phyloP scores from a whole-genome alignment of 2,329 filamentous ascomycete species.

The Colletotrichum coccodes region DNA sequence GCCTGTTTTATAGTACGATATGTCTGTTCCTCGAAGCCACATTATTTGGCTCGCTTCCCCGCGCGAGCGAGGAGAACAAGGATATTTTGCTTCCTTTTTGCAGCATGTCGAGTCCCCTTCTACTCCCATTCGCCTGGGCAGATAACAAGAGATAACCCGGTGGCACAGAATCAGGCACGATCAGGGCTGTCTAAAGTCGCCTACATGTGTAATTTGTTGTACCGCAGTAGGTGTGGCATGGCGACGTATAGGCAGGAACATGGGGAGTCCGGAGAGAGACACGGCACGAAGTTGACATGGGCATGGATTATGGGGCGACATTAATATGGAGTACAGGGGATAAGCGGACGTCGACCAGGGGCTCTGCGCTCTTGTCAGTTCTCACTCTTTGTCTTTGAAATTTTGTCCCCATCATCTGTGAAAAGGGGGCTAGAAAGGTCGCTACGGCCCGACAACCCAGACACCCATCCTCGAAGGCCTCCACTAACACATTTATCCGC shows the following conservation, averaged over 20 bases:
- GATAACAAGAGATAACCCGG: not conserved
- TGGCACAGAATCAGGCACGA: not conserved
- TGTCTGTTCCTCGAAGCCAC: not conserved
- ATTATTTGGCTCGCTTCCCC: not conserved
- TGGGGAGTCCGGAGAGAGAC: not conserved
- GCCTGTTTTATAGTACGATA: not conserved
- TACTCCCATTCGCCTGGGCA: not conserved
- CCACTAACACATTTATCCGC: slow-evolving; percentile 34
- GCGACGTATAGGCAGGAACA: not conserved
- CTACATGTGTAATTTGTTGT: not conserved
- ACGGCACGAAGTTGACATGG: not conserved
- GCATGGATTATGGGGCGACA: slow-evolving; percentile 8
- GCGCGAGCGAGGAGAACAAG: not conserved
- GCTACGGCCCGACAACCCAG: slow-evolving; percentile 49
- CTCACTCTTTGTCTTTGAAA: not conserved
- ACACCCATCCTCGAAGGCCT: slow-evolving; percentile 38
- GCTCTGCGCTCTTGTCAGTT: not conserved
- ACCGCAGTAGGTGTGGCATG: not conserved
- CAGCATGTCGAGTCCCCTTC: not conserved
- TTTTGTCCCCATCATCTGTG: not conserved
- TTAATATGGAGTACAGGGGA: slow-evolving; percentile 3
- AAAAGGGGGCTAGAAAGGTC: slow-evolving; percentile 18
- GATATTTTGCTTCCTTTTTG: not conserved
- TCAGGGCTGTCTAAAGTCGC: not conserved
- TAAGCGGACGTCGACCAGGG: not conserved